These are phyloP conservation scores for Nepenthes gracilis DNA, from an alignment of 148 eudicot genomes.

Conservation along the genomic window DNA sequence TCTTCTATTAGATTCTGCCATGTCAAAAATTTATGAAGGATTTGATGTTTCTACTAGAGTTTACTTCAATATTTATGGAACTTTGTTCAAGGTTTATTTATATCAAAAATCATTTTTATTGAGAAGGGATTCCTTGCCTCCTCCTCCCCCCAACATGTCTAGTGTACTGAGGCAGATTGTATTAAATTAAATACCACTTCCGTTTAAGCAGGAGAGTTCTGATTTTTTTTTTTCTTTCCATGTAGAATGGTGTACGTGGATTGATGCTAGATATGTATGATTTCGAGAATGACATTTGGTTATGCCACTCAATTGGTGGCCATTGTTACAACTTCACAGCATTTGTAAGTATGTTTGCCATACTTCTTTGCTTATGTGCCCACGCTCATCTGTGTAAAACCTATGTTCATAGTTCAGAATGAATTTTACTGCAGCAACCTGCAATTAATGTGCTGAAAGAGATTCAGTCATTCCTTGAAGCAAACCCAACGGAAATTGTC, in stretches of 20 bases:
- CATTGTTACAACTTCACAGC: constrained; percentile 71
- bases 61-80: too few relatives aligned
- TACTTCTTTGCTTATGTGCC: neutral
- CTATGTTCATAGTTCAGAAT: neutral
- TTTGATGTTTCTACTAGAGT: too few relatives aligned
- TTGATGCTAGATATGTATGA: constrained; percentile 97
- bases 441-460: constrained; percentile 72
- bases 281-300: constrained; percentile 69
- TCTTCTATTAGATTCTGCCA: too few relatives aligned
- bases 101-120: too few relatives aligned
- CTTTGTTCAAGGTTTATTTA: too few relatives aligned
- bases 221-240: neutral
- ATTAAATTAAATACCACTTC: neutral
- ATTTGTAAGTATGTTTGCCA: constrained; percentile 48
- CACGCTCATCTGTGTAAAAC: neutral
- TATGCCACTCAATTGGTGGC: constrained; percentile 75
- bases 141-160: too few relatives aligned
- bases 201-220: neutral
- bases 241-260: constrained; percentile 94
- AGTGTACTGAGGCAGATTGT: neutral
- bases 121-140: too few relatives aligned
- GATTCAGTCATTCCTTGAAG: constrained; percentile 47
- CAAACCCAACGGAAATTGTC: constrained; percentile 66
- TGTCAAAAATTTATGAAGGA: too few relatives aligned
- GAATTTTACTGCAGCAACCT: constrained; percentile 50